Conservation (phyloP, 2,329 filamentous ascomycete genomes). For the Trichoderma polysporum region DNA sequence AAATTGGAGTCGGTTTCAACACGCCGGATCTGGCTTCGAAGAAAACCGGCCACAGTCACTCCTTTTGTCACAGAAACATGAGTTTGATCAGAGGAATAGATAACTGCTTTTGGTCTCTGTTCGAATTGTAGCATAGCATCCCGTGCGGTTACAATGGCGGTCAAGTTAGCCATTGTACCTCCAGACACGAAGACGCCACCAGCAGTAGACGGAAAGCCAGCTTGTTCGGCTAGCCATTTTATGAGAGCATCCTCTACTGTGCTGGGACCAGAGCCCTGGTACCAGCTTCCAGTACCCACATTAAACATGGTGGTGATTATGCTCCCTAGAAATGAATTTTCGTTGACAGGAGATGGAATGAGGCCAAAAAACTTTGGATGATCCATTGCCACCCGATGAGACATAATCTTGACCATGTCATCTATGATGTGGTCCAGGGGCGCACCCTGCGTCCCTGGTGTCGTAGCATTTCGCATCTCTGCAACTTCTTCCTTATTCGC, state of each 20-base stretch:
- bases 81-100: constrained; percentile 25
- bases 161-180: constrained; percentile 30
- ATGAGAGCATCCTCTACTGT: constrained; percentile 29
- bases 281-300: constrained; percentile 24
- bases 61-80: constrained; percentile 25
- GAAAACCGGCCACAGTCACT: constrained; percentile 21
- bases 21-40: constrained; percentile 16
- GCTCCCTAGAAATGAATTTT: constrained; percentile 29
- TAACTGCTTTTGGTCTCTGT: constrained; percentile 19
- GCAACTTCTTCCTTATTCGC: not conserved
- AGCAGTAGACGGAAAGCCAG: constrained; percentile 23
- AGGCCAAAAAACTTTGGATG: constrained; percentile 26
- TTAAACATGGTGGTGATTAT: constrained; percentile 26
- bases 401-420: constrained; percentile 17
- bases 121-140: constrained; percentile 22
- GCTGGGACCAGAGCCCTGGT: constrained; percentile 27
- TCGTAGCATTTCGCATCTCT: not conserved
- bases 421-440: not conserved
- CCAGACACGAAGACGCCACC: constrained; percentile 30
- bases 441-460: not conserved
- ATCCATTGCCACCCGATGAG: constrained; percentile 20
- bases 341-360: constrained; percentile 27
- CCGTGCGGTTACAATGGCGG: constrained; percentile 26
- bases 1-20: constrained; percentile 18
- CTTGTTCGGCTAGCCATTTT: constrained; percentile 25